These are phyloP conservation scores for Isatis tinctoria DNA, from an alignment of 345 rosid genomes.

Conservation along the genomic window DNA sequence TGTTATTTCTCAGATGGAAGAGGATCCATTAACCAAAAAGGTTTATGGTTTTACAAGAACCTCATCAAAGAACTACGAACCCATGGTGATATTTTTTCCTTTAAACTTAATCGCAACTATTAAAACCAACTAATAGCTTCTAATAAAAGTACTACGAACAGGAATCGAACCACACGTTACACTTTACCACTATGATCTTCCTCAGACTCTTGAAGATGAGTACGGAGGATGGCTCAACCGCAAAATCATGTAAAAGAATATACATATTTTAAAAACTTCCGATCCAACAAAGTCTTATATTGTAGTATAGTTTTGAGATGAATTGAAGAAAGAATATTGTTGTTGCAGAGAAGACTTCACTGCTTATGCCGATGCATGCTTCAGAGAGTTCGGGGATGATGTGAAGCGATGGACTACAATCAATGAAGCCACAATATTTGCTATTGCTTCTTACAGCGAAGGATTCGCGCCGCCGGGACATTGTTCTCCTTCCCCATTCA, in stretches of 20 bases:
- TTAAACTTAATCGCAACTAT: not conserved
- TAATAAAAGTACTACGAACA: not conserved
- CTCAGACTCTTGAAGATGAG: conserved; percentile 71
- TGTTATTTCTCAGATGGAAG: conserved; percentile 48
- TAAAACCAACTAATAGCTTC: not conserved
- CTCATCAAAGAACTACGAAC: conserved; percentile 45
- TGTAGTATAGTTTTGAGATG: not conserved
- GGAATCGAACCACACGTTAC: conserved; percentile 68
- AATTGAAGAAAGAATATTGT: not conserved
- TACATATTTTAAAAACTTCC: not conserved
- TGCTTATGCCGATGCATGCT: conserved; percentile 69
- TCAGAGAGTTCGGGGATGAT: conserved; percentile 68
- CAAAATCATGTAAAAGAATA: conserved; percentile 46
- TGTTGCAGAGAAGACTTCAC: conserved; percentile 72
- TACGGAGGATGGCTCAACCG: conserved; percentile 65
- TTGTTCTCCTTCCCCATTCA: conserved; percentile 37
- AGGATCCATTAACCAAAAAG: conserved; percentile 58
- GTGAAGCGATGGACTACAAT: conserved; percentile 64
- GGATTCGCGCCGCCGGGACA: conserved; percentile 39
- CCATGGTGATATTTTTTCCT: conserved; percentile 34
- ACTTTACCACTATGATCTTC: conserved; percentile 53
- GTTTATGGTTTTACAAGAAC: conserved; percentile 54
- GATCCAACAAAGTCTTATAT: not conserved
- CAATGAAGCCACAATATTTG: conserved; percentile 58
- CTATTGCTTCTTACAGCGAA: conserved; percentile 30